A percentile compares a stretch with the other conserved stretches of the same genome.
These are phyloP conservation scores for Lasiodiplodia citricola DNA, from an alignment of 2,329 filamentous ascomycete genomes.

Conservation along the genomic window DNA sequence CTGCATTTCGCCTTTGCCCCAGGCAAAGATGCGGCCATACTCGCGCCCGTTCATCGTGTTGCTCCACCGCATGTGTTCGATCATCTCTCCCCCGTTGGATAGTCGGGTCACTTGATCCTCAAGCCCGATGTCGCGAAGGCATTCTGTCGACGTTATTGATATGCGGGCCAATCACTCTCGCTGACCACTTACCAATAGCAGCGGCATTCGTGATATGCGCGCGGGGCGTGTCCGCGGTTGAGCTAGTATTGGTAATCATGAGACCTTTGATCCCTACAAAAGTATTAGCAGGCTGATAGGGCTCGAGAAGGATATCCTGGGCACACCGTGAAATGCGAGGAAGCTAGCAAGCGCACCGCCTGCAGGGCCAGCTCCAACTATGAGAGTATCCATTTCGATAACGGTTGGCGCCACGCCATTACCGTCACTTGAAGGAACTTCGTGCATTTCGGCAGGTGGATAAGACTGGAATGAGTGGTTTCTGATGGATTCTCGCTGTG, in stretches of 20 bases:
- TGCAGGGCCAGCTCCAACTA: slow-evolving; percentile 60
- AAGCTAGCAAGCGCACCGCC: slow-evolving; percentile 62
- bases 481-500: too few species aligned
- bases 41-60: slow-evolving; percentile 52
- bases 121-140: slow-evolving; percentile 51
- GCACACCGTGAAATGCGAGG: slow-evolving; percentile 53
- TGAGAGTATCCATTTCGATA: slow-evolving; percentile 54
- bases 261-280: slow-evolving; percentile 56
- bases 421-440: too few species aligned
- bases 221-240: slow-evolving; percentile 62
- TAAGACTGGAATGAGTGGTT: too few species aligned
- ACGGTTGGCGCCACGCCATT: too few species aligned
- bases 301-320: too few species aligned
- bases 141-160: not conserved
- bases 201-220: slow-evolving; percentile 67
- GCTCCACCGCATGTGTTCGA: slow-evolving; percentile 51
- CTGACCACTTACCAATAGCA: slow-evolving; percentile 47
- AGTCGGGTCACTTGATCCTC: slow-evolving; percentile 43
- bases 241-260: slow-evolving; percentile 56
- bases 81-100: slow-evolving; percentile 41
- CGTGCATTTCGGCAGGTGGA: too few species aligned
- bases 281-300: not conserved
- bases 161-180: not conserved
- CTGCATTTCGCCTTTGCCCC: slow-evolving; percentile 47
- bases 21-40: slow-evolving; percentile 49